phyloP scores from a whole-genome alignment of 768 basidiomycete genomes.

The Coprinopsis cinerea region DNA sequence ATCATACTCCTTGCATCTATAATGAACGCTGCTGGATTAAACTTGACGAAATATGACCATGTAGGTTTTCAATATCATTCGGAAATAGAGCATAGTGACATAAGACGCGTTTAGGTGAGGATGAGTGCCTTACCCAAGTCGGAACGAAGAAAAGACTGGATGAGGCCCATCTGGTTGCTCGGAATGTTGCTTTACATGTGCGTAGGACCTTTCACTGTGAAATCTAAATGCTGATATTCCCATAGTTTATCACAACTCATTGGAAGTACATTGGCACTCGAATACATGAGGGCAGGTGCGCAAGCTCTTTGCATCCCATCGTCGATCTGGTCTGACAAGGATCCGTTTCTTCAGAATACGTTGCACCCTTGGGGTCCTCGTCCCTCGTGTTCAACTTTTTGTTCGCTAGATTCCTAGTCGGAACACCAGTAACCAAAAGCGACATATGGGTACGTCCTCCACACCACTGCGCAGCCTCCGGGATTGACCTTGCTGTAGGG shows the following conservation, averaged over 20 bases:
- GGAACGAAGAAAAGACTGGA: constrained; percentile 68
- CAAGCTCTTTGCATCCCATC: constrained; percentile 3
- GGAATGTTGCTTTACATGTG: constrained; percentile 95
- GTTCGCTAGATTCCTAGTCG: constrained; percentile 85
- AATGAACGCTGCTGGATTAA: constrained; percentile 90
- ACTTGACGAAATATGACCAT: constrained; percentile 92
- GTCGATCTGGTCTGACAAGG: not conserved
- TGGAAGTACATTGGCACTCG: constrained; percentile 80
- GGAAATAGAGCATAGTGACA: constrained; percentile 1
- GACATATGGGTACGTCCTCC: constrained; percentile 68
- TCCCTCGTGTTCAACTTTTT: constrained; percentile 95
- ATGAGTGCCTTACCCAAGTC: constrained; percentile 73
- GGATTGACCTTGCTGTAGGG: constrained; percentile 41
- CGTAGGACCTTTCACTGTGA: constrained; percentile 19
- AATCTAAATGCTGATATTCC: constrained; percentile 6
- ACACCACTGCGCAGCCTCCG: not conserved
- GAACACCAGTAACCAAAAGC: constrained; percentile 75
- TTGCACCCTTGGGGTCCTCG: constrained; percentile 90
- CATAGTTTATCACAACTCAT: constrained; percentile 78
- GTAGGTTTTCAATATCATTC: constrained; percentile 32
- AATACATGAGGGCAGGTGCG: constrained; percentile 81
- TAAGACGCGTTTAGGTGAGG: constrained; percentile 43
- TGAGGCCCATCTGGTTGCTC: constrained; percentile 83
- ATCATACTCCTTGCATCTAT: constrained; percentile 82
- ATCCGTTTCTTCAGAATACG: constrained; percentile 62